These are phyloP conservation scores for Heritiera littoralis DNA, from an alignment of 345 rosid species.

Conservation along the genomic window DNA sequence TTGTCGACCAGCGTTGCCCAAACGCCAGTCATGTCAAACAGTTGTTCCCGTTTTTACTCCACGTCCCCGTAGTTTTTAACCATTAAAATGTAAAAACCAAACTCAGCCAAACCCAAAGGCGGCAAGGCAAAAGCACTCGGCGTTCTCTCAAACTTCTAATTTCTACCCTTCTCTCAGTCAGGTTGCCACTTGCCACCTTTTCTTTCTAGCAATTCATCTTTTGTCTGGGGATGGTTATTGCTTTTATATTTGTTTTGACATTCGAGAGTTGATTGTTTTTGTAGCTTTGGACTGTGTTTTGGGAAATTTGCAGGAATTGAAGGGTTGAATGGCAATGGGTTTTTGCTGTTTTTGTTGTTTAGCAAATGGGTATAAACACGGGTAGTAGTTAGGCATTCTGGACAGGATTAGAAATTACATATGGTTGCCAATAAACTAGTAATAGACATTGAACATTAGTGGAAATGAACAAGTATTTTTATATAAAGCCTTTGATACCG, in stretches of 20 bases:
- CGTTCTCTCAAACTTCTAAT: not conserved
- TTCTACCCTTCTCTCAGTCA: slow-evolving; percentile 4
- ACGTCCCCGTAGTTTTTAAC: not conserved
- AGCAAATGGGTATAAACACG: not conserved
- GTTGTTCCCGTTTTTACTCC: not conserved
- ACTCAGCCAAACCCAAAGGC: not conserved
- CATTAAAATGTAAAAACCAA: too few species aligned
- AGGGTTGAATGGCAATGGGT: not conserved
- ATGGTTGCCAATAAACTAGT: not conserved
- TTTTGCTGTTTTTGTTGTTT: slow-evolving; percentile 10
- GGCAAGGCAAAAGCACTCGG: not conserved
- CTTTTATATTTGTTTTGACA: not conserved
- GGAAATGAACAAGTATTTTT: not conserved
- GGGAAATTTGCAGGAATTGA: not conserved
- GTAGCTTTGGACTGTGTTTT: not conserved
- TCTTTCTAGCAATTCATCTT: not conserved
- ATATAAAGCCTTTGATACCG: not conserved
- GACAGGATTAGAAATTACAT: not conserved
- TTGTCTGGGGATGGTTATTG: not conserved
- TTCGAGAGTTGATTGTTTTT: not conserved
- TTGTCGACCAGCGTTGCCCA: not conserved
- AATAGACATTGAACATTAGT: not conserved
- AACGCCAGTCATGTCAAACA: not conserved
- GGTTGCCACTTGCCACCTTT: slow-evolving; percentile 13
- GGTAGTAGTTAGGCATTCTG: not conserved